Evolutionary conservation across 768 basidiomycete genomes (phyloP).

Genomic region (Pholiota conissans): DNA sequence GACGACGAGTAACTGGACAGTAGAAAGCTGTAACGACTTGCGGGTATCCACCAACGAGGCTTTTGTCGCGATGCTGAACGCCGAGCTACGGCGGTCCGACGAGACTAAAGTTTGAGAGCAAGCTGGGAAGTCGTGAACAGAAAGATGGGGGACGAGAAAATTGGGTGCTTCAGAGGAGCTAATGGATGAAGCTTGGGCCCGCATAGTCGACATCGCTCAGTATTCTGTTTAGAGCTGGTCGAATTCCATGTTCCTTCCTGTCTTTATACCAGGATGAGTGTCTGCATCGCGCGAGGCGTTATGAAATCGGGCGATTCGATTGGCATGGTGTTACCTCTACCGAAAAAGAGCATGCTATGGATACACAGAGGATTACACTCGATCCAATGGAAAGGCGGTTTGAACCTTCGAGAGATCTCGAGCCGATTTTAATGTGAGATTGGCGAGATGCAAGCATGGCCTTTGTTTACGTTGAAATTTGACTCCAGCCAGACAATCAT

Average conservation of each 20-base stretch:
- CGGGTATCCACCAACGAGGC: conserved; percentile 29
- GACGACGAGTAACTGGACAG: conserved; percentile 54
- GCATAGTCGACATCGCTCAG: conserved; percentile 8
- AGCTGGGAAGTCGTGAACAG: neutral
- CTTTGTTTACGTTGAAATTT: neutral
- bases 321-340: conserved; percentile 25
- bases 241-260: conserved; percentile 18
- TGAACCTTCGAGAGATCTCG: conserved; percentile 25
- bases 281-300: conserved; percentile 22
- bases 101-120: conserved; percentile 10
- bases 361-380: conserved; percentile 16
- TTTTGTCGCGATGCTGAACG: conserved; percentile 26
- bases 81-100: conserved; percentile 21
- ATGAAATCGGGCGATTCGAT: conserved; percentile 27
- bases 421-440: conserved; percentile 32
- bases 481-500: conserved; percentile 20
- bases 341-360: conserved; percentile 27
- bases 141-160: neutral
- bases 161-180: conserved; percentile 9
- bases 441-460: conserved; percentile 29
- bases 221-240: conserved; percentile 5
- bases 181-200: conserved; percentile 5
- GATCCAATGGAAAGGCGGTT: conserved; percentile 19
- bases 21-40: conserved; percentile 41
- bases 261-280: conserved; percentile 31